These are phyloP conservation scores for Talaromyces atroroseus DNA, from an alignment of 2,329 filamentous ascomycete species.

Conservation along the genomic window DNA sequence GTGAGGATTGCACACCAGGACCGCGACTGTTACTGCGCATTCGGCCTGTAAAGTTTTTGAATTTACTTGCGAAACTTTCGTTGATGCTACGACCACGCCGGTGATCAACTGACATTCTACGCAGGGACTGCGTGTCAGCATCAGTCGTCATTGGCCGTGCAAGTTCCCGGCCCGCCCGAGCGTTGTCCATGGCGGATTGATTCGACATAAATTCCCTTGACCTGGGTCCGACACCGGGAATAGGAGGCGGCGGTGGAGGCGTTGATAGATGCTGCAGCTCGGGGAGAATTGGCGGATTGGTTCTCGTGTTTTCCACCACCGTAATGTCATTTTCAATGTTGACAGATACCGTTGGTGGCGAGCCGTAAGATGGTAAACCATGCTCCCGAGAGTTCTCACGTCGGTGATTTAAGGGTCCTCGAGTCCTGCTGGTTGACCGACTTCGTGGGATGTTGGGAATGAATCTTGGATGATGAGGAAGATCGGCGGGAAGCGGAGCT, in stretches of 20 bases:
- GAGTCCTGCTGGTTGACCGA: conserved; percentile 36
- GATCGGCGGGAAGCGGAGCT: conserved; percentile 23
- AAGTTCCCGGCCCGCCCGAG: conserved; percentile 30
- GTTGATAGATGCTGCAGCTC: conserved; percentile 57
- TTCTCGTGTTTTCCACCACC: conserved; percentile 16
- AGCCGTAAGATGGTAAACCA: conserved; percentile 22
- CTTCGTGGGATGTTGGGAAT: conserved; percentile 36
- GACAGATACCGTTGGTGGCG: conserved; percentile 38
- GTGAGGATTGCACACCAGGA: conserved; percentile 43
- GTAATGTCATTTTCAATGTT: conserved; percentile 48
- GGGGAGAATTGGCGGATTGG: conserved; percentile 49
- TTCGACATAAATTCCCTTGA: conserved; percentile 35
- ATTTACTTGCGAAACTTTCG: conserved; percentile 51
- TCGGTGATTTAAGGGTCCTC: conserved; percentile 24
- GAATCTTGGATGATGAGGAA: conserved; percentile 38
- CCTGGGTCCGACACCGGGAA: conserved; percentile 27
- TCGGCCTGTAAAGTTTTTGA: conserved; percentile 52
- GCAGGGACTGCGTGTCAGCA: conserved; percentile 27
- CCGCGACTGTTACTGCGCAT: conserved; percentile 55
- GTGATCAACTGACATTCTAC: conserved; percentile 42
- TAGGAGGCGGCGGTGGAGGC: conserved; percentile 49
- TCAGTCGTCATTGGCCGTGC: conserved; percentile 34
- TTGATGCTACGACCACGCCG: conserved; percentile 53
- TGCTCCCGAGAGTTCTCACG: conserved; percentile 25
- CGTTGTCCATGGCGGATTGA: conserved; percentile 38